Conservation (phyloP, 495 filamentous ascomycete genomes). For the Daldinia concentrica region DNA sequence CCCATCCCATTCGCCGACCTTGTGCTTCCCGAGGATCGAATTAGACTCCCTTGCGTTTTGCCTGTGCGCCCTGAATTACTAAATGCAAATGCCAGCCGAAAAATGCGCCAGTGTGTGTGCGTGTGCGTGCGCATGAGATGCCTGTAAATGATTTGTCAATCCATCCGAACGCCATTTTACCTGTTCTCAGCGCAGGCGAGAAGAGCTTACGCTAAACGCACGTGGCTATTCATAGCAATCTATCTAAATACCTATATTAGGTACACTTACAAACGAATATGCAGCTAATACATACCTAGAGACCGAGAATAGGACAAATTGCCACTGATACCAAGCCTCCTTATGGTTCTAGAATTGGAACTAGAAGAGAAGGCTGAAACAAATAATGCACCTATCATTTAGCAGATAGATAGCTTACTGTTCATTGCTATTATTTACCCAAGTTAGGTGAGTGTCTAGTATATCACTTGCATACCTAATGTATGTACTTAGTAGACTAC, state of each 20-base stretch:
- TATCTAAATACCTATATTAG: background rate
- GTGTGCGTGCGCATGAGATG: background rate
- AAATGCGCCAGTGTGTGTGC: background rate
- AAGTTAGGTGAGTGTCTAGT: background rate
- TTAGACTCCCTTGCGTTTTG: background rate
- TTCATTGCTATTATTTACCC: background rate
- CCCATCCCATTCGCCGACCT: background rate
- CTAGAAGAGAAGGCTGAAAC: slow-evolving; percentile 1
- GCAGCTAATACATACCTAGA: background rate
- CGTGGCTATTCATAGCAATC: background rate
- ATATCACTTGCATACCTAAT: background rate
- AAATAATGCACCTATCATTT: background rate
- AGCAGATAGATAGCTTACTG: background rate
- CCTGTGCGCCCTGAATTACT: background rate
- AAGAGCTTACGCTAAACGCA: background rate
- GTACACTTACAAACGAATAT: background rate
- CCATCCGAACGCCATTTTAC: background rate
- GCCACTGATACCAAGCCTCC: background rate
- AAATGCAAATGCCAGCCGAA: background rate
- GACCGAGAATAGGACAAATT: background rate
- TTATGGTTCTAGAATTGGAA: background rate
- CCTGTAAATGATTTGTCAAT: background rate
- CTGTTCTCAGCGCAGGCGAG: background rate
- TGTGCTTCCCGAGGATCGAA: slow-evolving; percentile 1
- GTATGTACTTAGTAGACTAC: background rate